Conservation (phyloP, 306 rosid genomes). For the Boehmeria nivea region DNA sequence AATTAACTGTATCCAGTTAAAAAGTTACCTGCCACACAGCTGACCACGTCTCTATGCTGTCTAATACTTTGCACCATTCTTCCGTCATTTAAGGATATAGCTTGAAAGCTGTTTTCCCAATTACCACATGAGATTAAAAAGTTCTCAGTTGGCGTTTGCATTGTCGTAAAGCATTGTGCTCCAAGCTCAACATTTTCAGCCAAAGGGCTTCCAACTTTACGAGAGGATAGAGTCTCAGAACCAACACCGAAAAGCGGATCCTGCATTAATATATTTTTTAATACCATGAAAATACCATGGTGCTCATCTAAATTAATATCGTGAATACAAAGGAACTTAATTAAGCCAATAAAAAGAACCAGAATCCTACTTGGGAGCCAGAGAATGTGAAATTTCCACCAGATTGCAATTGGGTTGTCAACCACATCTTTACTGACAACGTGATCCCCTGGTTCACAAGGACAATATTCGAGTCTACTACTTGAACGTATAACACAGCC, state of each 20-base stretch:
- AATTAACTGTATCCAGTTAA: background rate
- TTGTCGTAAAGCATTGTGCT: slow-evolving; percentile 73
- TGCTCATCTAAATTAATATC: too few relatives aligned
- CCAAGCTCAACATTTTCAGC: slow-evolving; percentile 92
- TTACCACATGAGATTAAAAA: slow-evolving; percentile 90
- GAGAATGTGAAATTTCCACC: slow-evolving; percentile 98
- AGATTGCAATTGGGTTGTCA: slow-evolving; percentile 82
- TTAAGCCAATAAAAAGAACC: too few relatives aligned
- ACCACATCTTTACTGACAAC: slow-evolving; percentile 85
- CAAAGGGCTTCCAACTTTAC: slow-evolving; percentile 81
- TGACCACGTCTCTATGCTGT: slow-evolving; percentile 94
- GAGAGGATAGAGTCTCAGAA: slow-evolving; percentile 68
- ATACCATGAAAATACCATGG: too few relatives aligned
- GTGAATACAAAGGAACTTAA: too few relatives aligned
- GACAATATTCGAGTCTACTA: slow-evolving; percentile 72
- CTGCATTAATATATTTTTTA: slow-evolving; percentile 52
- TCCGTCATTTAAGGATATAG: slow-evolving; percentile 82
- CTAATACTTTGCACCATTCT: slow-evolving; percentile 94
- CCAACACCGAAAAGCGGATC: slow-evolving; percentile 91
- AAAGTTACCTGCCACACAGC: slow-evolving; percentile 89
- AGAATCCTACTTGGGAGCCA: slow-evolving; percentile 66
- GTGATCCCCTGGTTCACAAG: slow-evolving; percentile 77
- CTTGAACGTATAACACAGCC: slow-evolving; percentile 55
- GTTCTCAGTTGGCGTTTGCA: slow-evolving; percentile 75
- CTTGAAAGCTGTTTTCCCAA: slow-evolving; percentile 99